Conservation (phyloP, 2,329 filamentous ascomycete genomes). For the Neoarthrinium moseri region DNA sequence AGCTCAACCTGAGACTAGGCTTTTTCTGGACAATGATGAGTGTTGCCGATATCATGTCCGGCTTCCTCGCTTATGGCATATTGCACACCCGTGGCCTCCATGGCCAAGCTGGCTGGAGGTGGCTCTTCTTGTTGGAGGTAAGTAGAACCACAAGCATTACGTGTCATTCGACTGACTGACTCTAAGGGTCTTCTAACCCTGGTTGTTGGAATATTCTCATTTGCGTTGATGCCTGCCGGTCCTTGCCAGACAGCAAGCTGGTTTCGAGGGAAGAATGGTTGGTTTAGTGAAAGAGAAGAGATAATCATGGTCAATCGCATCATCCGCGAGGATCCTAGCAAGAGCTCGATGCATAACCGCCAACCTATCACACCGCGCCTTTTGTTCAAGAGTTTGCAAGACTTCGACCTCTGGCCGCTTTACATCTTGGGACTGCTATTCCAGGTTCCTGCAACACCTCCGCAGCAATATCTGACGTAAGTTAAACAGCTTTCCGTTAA, state of each 20-base stretch:
- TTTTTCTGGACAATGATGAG: slow-evolving; percentile 32
- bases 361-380: slow-evolving; percentile 47
- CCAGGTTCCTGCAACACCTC: slow-evolving; percentile 22
- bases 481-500: too few relatives aligned
- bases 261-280: slow-evolving; percentile 56
- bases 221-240: slow-evolving; percentile 43
- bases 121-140: slow-evolving; percentile 55
- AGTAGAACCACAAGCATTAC: slow-evolving; percentile 39
- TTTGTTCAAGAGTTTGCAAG: slow-evolving; percentile 47
- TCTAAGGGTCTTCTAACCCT: slow-evolving; percentile 28
- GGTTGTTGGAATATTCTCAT: slow-evolving; percentile 43
- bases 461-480: slow-evolving; percentile 29
- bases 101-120: slow-evolving; percentile 40
- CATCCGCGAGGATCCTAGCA: slow-evolving; percentile 53
- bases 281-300: slow-evolving; percentile 62
- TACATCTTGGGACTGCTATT: slow-evolving; percentile 39
- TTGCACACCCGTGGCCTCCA: slow-evolving; percentile 35
- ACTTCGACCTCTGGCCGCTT: slow-evolving; percentile 57
- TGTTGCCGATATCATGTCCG: slow-evolving; percentile 29
- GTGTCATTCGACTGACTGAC: background rate
- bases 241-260: slow-evolving; percentile 51
- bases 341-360: slow-evolving; percentile 58
- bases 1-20: slow-evolving; percentile 25
- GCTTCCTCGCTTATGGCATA: slow-evolving; percentile 31
- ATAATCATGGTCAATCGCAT: slow-evolving; percentile 60